Percentiles rank a stretch among this genome's conserved stretches.
Conservation (phyloP, 176 grass and related monocot genomes). For the Ensete glaucum region DNA sequence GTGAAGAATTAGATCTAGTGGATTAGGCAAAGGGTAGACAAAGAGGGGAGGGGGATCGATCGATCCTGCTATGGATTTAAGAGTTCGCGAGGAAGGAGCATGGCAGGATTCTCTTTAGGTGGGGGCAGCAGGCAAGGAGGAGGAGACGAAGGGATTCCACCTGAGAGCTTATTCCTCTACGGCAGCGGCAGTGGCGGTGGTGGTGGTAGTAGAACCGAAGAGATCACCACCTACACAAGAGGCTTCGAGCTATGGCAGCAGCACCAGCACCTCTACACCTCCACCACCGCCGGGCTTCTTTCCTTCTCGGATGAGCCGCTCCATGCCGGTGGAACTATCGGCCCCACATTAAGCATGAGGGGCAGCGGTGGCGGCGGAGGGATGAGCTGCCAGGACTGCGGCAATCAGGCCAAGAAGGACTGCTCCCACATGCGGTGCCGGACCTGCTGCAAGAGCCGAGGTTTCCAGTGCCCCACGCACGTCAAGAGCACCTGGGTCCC, state of each 20-base stretch:
- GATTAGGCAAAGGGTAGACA: not conserved
- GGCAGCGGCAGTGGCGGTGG: slow-evolving; percentile 43
- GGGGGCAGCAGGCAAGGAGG: slow-evolving; percentile 21
- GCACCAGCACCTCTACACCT: slow-evolving; percentile 17
- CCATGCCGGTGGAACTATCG: not conserved
- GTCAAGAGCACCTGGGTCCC: slow-evolving; percentile 94
- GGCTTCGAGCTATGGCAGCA: slow-evolving; percentile 87
- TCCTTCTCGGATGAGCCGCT: slow-evolving; percentile 40
- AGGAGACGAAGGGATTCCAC: slow-evolving; percentile 31
- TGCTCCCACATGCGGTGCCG: slow-evolving; percentile 77
- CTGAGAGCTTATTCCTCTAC: slow-evolving; percentile 76
- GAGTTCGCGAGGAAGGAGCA: slow-evolving; percentile 19
- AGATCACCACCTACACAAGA: slow-evolving; percentile 16
- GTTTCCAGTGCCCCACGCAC: slow-evolving; percentile 81
- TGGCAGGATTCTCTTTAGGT: slow-evolving; percentile 91
- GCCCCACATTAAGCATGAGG: slow-evolving; percentile 15
- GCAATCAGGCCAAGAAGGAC: slow-evolving; percentile 97
- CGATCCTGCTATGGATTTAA: slow-evolving; percentile 14
- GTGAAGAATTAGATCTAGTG: no score
- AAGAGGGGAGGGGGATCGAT: not conserved
- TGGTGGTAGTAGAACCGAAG: slow-evolving; percentile 16
- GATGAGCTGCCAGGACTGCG: slow-evolving; percentile 93
- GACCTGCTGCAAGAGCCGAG: slow-evolving; percentile 87
- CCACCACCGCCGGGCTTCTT: slow-evolving; percentile 29
- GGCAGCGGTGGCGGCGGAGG: slow-evolving; percentile 38